Evolutionary conservation across 2,329 filamentous ascomycete species (phyloP).

Genomic region (Emergomyces africanus): DNA sequence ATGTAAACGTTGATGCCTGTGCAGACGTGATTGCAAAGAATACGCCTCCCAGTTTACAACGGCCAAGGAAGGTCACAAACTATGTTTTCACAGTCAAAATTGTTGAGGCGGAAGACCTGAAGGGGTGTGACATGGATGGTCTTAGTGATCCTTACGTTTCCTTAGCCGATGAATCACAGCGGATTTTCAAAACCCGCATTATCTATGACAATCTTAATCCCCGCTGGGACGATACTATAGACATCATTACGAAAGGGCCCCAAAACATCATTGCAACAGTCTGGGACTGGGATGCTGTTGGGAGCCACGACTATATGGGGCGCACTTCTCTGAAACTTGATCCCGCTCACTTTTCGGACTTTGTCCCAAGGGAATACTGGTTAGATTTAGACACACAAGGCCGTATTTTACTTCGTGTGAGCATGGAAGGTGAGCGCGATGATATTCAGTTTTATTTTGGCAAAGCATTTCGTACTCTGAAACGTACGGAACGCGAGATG

Average conservation of each 20-base stretch:
- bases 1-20: conserved; percentile 84
- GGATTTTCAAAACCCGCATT: conserved; percentile 85
- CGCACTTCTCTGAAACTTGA: conserved; percentile 97
- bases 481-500: conserved; percentile 95
- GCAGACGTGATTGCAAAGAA: conserved; percentile 66
- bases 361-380: conserved; percentile 93
- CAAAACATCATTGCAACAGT: conserved; percentile 93
- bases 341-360: conserved; percentile 92
- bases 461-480: conserved; percentile 88
- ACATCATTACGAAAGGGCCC: conserved; percentile 83
- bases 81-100: conserved; percentile 99
- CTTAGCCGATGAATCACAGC: conserved; percentile 90
- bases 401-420: conserved; percentile 74
- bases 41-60: conserved; percentile 57
- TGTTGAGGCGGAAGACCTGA: conserved; percentile 92
- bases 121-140: conserved; percentile 93
- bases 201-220: conserved; percentile 85
- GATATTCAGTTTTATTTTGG: conserved; percentile 99
- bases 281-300: conserved; percentile 96
- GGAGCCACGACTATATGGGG: conserved; percentile 94
- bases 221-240: conserved; percentile 92
- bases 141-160: conserved; percentile 95
- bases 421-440: conserved; percentile 96
- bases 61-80: conserved; percentile 60
- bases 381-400: conserved; percentile 94